Evolutionary conservation across 345 rosid genomes (phyloP).

Genomic region (Ailanthus altissimus): DNA sequence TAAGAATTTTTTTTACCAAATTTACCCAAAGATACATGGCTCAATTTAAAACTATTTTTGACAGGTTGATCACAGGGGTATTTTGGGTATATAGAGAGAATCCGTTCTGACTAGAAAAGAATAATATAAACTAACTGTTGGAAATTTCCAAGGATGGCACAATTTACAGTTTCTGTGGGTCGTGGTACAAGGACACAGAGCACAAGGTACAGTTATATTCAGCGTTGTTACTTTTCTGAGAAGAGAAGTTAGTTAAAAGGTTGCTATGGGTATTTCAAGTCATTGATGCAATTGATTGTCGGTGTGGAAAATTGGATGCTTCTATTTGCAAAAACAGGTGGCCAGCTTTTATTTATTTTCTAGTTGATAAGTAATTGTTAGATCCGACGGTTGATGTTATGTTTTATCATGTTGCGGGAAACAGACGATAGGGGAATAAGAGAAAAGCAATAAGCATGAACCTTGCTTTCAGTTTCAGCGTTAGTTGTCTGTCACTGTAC

Average conservation of each 20-base stretch:
- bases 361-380: neutral
- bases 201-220: slow-evolving; percentile 14
- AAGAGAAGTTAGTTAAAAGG: slow-evolving; percentile 27
- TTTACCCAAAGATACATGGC: neutral
- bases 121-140: neutral
- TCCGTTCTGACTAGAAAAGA: too few species aligned
- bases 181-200: slow-evolving; percentile 10
- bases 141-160: neutral
- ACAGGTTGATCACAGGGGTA: neutral
- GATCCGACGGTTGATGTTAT: slow-evolving; percentile 21
- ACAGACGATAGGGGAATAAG: neutral
- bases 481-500: neutral
- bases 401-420: neutral
- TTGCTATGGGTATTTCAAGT: slow-evolving; percentile 11
- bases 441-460: neutral
- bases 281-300: neutral
- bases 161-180: neutral
- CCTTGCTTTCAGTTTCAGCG: neutral
- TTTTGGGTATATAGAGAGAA: neutral
- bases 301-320: slow-evolving; percentile 19
- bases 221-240: neutral
- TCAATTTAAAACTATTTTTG: too few species aligned
- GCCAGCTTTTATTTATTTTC: neutral
- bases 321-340: neutral
- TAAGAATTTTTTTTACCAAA: too few species aligned